phyloP scores from a whole-genome alignment of 2,329 filamentous ascomycete genomes.

The Lizonia empirigonia region DNA sequence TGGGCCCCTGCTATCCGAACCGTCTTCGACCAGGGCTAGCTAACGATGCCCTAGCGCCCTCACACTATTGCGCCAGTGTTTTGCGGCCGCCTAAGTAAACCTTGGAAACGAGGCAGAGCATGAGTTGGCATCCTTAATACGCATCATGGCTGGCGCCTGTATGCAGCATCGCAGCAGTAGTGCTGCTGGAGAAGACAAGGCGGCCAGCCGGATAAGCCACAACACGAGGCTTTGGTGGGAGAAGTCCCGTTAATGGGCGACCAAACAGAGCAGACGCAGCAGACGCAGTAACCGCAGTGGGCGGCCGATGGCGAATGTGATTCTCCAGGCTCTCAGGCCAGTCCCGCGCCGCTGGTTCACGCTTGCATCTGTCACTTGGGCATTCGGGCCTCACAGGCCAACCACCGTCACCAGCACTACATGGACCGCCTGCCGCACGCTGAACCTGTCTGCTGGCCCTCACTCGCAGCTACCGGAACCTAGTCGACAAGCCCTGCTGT shows the following conservation, averaged over 20 bases:
- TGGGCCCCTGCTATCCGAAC: slow-evolving; percentile 36
- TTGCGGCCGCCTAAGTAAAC: slow-evolving; percentile 33
- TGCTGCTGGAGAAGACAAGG: slow-evolving; percentile 19
- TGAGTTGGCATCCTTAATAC: slow-evolving; percentile 25
- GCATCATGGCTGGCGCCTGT: slow-evolving; percentile 23
- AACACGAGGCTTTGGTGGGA: background rate
- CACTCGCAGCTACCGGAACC: slow-evolving; percentile 21
- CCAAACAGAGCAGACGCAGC: slow-evolving; percentile 16
- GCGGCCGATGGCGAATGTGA: slow-evolving; percentile 38
- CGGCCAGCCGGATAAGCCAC: slow-evolving; percentile 8
- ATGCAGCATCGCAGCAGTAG: slow-evolving; percentile 15
- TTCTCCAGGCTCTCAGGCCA: slow-evolving; percentile 35
- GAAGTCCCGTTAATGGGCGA: slow-evolving; percentile 6
- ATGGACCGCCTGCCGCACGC: slow-evolving; percentile 22
- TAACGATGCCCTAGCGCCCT: slow-evolving; percentile 27
- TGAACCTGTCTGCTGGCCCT: slow-evolving; percentile 21
- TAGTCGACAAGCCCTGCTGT: slow-evolving; percentile 24
- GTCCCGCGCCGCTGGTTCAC: slow-evolving; percentile 39
- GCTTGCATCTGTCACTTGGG: slow-evolving; percentile 43
- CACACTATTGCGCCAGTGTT: slow-evolving; percentile 36
- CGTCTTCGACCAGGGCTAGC: slow-evolving; percentile 31
- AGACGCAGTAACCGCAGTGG: slow-evolving; percentile 18
- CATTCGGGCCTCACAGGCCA: slow-evolving; percentile 33
- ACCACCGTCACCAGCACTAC: slow-evolving; percentile 27
- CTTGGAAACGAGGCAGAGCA: slow-evolving; percentile 29